These are phyloP conservation scores for Peronospora destructor DNA, from an alignment of 352 stramenopile genomes.

Conservation along the genomic window DNA sequence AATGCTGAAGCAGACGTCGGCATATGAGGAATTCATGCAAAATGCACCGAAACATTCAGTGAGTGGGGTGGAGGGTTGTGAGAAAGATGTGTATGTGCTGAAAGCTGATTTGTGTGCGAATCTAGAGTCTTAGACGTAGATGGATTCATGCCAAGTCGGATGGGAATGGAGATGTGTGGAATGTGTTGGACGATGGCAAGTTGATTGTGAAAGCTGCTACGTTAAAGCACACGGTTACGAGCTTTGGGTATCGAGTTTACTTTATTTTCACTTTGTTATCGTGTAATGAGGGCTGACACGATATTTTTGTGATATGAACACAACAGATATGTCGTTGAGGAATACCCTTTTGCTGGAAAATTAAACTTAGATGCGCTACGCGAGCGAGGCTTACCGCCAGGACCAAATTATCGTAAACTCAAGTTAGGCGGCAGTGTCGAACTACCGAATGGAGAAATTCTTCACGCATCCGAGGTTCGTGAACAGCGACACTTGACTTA, in stretches of 20 bases:
- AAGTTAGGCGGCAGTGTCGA: conserved; percentile 85
- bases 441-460: conserved; percentile 60
- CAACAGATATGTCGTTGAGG: conserved; percentile 70
- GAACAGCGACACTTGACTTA: not conserved
- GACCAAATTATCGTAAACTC: conserved; percentile 85
- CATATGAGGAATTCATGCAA: conserved; percentile 57
- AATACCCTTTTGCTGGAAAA: conserved; percentile 69
- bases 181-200: conserved; percentile 62
- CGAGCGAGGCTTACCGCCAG: conserved; percentile 74
- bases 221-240: conserved; percentile 73
- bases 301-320: conserved; percentile 1
- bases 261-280: not conserved
- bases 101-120: not conserved
- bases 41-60: conserved; percentile 55
- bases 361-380: conserved; percentile 79
- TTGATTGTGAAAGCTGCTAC: conserved; percentile 52
- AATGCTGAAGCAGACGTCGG: conserved; percentile 38
- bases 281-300: not conserved
- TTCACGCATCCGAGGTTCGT: conserved; percentile 78
- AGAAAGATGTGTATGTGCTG: not conserved
- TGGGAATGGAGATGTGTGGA: conserved; percentile 57
- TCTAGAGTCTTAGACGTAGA: conserved; percentile 42
- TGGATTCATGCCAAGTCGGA: conserved; percentile 52
- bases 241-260: conserved; percentile 52
- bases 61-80: conserved; percentile 2